These are phyloP conservation scores for Nakaseomyces kungkrabaensis DNA, from an alignment of 1,139 yeast genomes.

Conservation along the genomic window DNA sequence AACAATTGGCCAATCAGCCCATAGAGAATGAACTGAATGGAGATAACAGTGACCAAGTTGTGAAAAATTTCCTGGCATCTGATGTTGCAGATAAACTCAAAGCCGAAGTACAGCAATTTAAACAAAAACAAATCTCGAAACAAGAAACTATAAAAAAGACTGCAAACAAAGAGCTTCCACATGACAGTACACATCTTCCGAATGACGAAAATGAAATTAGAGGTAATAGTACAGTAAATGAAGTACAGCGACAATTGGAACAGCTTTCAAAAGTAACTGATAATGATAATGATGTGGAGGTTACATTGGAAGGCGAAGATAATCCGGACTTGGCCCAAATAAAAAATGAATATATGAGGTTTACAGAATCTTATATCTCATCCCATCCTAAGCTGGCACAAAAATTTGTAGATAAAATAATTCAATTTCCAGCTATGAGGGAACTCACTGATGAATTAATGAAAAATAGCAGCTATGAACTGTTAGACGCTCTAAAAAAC, in stretches of 20 bases:
- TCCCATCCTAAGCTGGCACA: constrained; percentile 29
- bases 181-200: background rate
- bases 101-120: constrained; percentile 28
- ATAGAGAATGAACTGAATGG: constrained; percentile 6
- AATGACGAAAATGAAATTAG: background rate
- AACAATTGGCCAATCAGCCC: background rate
- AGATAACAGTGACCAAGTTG: constrained; percentile 16
- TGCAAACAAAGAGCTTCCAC: background rate
- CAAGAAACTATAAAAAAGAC: constrained; percentile 11
- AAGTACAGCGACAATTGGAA: background rate
- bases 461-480: constrained; percentile 24
- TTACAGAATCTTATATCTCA: constrained; percentile 27
- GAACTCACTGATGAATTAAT: constrained; percentile 27
- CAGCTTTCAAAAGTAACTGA: background rate
- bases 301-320: background rate
- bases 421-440: constrained; percentile 28
- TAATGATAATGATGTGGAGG: background rate
- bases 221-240: background rate
- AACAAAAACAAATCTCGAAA: constrained; percentile 17
- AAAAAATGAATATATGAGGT: constrained; percentile 20
- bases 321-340: background rate
- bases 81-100: constrained; percentile 21
- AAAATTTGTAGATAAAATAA: constrained; percentile 26
- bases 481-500: constrained; percentile 25
- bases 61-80: constrained; percentile 20